These are phyloP conservation scores for Actinomucor elegans DNA, from an alignment of 371 early-diverging fungal species.

Conservation along the genomic window DNA sequence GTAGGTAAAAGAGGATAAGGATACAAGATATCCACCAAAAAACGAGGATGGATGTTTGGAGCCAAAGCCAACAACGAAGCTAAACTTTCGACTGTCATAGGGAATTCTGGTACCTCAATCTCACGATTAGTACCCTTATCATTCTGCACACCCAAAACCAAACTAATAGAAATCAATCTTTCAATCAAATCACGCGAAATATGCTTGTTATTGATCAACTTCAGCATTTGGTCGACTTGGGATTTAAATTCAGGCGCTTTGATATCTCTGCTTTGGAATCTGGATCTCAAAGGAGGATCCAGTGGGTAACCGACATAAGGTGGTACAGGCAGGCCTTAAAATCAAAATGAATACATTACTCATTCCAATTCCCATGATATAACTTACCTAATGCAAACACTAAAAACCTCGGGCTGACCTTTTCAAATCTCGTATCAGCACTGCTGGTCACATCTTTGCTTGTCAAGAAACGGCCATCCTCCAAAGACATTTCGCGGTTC, in stretches of 20 bases:
- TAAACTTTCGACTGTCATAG: conserved; percentile 60
- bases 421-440: conserved; percentile 62
- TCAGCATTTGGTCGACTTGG: conserved; percentile 57
- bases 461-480: conserved; percentile 82
- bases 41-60: conserved; percentile 57
- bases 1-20: conserved; percentile 68
- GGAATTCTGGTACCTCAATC: conserved; percentile 73
- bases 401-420: conserved; percentile 70
- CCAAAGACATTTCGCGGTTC: conserved; percentile 86
- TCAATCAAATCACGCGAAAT: conserved; percentile 46
- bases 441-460: conserved; percentile 55
- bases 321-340: conserved; percentile 70
- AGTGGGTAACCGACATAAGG: conserved; percentile 79
- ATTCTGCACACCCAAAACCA: conserved; percentile 58
- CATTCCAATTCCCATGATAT: neutral
- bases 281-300: conserved; percentile 82
- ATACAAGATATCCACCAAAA: conserved; percentile 64
- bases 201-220: conserved; percentile 26
- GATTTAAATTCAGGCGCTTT: conserved; percentile 61
- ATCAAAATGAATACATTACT: neutral
- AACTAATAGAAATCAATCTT: conserved; percentile 61
- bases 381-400: conserved; percentile 73
- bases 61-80: conserved; percentile 50
- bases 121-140: conserved; percentile 41
- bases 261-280: conserved; percentile 76